A percentile compares a stretch with the other conserved stretches of the same genome.
These are phyloP conservation scores for Remersonia thermophila DNA, from an alignment of 2,329 filamentous ascomycete genomes.

Conservation along the genomic window DNA sequence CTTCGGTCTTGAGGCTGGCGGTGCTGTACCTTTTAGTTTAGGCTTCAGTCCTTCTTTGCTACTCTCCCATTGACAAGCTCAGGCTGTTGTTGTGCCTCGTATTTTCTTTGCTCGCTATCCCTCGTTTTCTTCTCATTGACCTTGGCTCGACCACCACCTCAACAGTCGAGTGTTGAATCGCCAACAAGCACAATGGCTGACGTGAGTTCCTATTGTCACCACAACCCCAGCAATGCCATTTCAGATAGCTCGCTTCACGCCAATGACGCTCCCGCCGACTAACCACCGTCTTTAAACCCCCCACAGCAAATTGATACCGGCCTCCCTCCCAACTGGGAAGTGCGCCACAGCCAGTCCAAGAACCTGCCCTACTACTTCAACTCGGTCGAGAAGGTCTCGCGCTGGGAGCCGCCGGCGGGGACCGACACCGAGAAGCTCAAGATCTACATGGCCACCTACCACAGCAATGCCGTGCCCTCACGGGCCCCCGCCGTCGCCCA, in stretches of 20 bases:
- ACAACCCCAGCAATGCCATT: neutral
- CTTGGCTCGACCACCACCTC: no score
- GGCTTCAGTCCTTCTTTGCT: no score
- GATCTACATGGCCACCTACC: slow-evolving; percentile 80
- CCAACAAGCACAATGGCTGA: slow-evolving; percentile 6
- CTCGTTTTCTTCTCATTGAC: no score
- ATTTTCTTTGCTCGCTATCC: neutral
- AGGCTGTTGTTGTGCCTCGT: no score
- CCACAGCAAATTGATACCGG: slow-evolving; percentile 42
- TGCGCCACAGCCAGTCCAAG: slow-evolving; percentile 95
- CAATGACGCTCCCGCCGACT: no score
- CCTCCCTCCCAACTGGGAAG: slow-evolving; percentile 81
- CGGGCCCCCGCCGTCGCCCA: slow-evolving; percentile 15
- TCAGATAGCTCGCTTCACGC: no score
- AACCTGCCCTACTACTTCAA: slow-evolving; percentile 99
- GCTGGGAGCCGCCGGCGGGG: slow-evolving; percentile 84
- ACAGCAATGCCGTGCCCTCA: slow-evolving; percentile 41
- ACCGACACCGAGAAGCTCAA: slow-evolving; percentile 91
- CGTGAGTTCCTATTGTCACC: slow-evolving; percentile 4
- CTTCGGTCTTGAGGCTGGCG: neutral
- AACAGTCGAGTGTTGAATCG: no score
- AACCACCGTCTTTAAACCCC: neutral
- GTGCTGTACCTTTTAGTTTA: no score
- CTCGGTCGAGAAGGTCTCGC: slow-evolving; percentile 68
- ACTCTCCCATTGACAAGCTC: no score